Evolutionary conservation across 495 filamentous ascomycete genomes (phyloP).

Genomic region (Parathielavia hyrcaniae): DNA sequence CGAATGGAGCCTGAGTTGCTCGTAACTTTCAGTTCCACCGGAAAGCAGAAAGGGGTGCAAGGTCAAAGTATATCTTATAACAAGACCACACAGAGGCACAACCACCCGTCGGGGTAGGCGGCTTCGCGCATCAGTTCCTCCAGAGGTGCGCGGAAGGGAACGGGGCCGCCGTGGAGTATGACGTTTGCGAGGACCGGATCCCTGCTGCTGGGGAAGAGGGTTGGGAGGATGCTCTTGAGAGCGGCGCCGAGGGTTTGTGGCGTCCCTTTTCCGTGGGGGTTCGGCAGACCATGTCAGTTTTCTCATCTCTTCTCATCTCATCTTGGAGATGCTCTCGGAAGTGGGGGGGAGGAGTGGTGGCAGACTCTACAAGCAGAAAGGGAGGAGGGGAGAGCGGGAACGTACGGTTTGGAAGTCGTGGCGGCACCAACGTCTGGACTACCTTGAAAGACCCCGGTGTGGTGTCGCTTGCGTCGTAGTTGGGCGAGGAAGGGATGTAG

Average conservation of each 20-base stretch:
- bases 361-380: too few species aligned
- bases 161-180: slow-evolving; percentile 77
- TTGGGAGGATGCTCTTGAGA: slow-evolving; percentile 69
- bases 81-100: slow-evolving; percentile 82
- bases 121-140: slow-evolving; percentile 77
- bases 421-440: slow-evolving; percentile 60
- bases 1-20: too few species aligned
- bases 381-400: background rate
- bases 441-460: slow-evolving; percentile 54
- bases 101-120: slow-evolving; percentile 87
- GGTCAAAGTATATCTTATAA: slow-evolving; percentile 36
- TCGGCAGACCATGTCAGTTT: background rate
- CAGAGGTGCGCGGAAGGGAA: slow-evolving; percentile 76
- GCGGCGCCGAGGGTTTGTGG: slow-evolving; percentile 74
- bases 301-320: too few species aligned
- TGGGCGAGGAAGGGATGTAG: slow-evolving; percentile 71
- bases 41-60: too few species aligned
- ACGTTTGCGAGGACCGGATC: slow-evolving; percentile 86
- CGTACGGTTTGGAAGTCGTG: slow-evolving; percentile 38
- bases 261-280: slow-evolving; percentile 28
- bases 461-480: slow-evolving; percentile 34
- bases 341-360: background rate
- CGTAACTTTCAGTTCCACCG: too few species aligned
- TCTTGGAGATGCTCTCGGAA: background rate
- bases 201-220: slow-evolving; percentile 78